phyloP scores from a whole-genome alignment of 2,329 filamentous ascomycete genomes.

The Calycina marina region DNA sequence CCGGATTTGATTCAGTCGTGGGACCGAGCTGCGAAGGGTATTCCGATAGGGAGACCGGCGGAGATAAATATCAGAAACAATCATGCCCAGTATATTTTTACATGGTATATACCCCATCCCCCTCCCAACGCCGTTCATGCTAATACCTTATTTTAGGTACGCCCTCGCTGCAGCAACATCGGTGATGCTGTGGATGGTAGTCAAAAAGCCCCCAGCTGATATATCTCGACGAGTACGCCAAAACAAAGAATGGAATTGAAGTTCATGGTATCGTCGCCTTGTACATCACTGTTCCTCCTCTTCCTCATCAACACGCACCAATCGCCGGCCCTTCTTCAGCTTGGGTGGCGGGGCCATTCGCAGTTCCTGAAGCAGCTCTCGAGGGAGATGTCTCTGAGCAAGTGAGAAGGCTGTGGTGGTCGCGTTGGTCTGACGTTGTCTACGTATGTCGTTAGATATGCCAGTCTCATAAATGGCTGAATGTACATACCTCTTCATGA shows the following conservation, averaged over 20 bases:
- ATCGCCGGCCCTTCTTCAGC: conserved; percentile 25
- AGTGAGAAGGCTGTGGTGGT: conserved; percentile 68
- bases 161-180: conserved; percentile 71
- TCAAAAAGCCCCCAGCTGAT: conserved; percentile 71
- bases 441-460: conserved; percentile 28
- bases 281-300: conserved; percentile 25
- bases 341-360: conserved; percentile 50
- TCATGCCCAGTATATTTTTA: conserved; percentile 97
- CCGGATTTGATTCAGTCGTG: conserved; percentile 65
- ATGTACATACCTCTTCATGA: conserved; percentile 64
- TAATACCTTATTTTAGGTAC: conserved; percentile 46
- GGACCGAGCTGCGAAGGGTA: conserved; percentile 63
- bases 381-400: conserved; percentile 68
- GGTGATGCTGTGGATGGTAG: conserved; percentile 92
- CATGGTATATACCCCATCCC: conserved; percentile 54
- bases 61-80: conserved; percentile 94
- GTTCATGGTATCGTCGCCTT: conserved; percentile 7
- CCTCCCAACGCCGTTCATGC: neutral
- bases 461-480: neutral
- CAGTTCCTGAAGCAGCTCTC: conserved; percentile 71
- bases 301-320: conserved; percentile 27
- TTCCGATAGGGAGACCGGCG: conserved; percentile 75
- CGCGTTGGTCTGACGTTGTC: conserved; percentile 61
- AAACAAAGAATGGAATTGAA: conserved; percentile 56
- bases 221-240: conserved; percentile 59